These are phyloP conservation scores for Afroboletus lepidellus DNA, from an alignment of 1,284 basidiomycete species.

Conservation along the genomic window DNA sequence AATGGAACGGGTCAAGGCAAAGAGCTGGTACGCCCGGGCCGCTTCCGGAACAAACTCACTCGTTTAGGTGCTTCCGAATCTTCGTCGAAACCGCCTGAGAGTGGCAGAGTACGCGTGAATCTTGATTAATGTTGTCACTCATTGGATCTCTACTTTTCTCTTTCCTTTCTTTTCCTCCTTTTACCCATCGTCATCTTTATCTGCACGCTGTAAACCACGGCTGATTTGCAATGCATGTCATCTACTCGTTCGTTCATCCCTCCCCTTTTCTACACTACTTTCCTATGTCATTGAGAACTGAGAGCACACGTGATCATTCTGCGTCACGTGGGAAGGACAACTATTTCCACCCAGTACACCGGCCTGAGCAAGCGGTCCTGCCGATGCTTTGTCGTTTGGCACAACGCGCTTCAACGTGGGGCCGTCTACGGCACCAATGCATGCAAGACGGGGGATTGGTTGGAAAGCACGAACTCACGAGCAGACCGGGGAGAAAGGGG, in stretches of 20 bases:
- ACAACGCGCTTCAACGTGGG: slow-evolving; percentile 2
- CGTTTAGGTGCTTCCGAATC: slow-evolving; percentile 32
- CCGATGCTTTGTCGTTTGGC: slow-evolving; percentile 3
- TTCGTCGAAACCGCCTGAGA: slow-evolving; percentile 33
- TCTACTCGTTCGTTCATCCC: slow-evolving; percentile 11
- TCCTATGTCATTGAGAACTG: not conserved
- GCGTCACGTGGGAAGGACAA: slow-evolving; percentile 27
- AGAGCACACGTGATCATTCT: slow-evolving; percentile 26
- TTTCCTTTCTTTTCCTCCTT: not conserved
- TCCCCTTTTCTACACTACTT: slow-evolving; percentile 7
- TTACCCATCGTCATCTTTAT: slow-evolving; percentile 17
- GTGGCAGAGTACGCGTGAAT: slow-evolving; percentile 37
- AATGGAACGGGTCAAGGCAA: slow-evolving; percentile 25
- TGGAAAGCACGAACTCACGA: not conserved
- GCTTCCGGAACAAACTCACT: slow-evolving; percentile 31
- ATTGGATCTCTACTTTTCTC: slow-evolving; percentile 15
- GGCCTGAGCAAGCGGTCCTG: slow-evolving; percentile 7
- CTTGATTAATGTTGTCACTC: slow-evolving; percentile 29
- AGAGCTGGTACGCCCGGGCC: slow-evolving; percentile 25
- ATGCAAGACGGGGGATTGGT: not conserved
- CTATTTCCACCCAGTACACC: slow-evolving; percentile 5
- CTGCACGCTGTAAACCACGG: slow-evolving; percentile 30
- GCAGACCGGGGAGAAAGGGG: not conserved
- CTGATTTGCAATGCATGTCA: slow-evolving; percentile 27
- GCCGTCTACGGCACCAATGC: not conserved